Percentiles rank a stretch among this genome's conserved stretches.
phyloP scores from a whole-genome alignment of 352 stramenopile genomes.

The Phytophthora syringae region DNA sequence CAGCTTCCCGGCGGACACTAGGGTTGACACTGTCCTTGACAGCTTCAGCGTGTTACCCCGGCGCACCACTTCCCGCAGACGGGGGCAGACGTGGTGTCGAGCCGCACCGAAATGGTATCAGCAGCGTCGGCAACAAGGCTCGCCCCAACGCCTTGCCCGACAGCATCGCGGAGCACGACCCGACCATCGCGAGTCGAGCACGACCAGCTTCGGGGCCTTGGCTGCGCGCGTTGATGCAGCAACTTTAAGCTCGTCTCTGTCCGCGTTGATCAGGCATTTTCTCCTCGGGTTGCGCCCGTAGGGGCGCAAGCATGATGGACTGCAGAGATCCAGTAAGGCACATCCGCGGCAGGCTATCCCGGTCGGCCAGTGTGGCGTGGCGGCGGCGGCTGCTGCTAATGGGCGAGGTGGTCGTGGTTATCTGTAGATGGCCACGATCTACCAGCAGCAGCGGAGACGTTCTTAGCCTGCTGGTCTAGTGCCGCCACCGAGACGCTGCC shows the following conservation, averaged over 20 bases:
- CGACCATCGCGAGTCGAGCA: too few relatives aligned
- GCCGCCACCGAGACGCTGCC: conserved; percentile 8
- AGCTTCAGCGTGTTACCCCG: conserved; percentile 18
- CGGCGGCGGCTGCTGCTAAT: background rate
- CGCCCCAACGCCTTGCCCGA: too few relatives aligned
- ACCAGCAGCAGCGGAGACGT: background rate
- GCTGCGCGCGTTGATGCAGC: background rate
- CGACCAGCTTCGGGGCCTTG: too few relatives aligned
- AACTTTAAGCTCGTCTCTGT: conserved; percentile 38
- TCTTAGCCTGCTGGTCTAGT: background rate
- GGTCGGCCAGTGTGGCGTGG: conserved; percentile 18
- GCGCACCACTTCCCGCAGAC: conserved; percentile 39
- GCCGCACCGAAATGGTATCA: conserved; percentile 30
- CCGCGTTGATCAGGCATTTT: conserved; percentile 24
- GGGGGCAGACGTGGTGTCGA: conserved; percentile 32
- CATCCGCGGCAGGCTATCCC: conserved; percentile 25
- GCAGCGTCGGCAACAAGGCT: background rate
- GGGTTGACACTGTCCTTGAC: background rate
- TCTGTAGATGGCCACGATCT: too few relatives aligned
- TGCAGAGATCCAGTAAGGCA: conserved; percentile 35
- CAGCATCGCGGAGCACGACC: too few relatives aligned
- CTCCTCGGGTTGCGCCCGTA: conserved; percentile 21
- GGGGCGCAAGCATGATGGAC: conserved; percentile 6
- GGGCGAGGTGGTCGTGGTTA: background rate
- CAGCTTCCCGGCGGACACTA: conserved; percentile 1